These are phyloP conservation scores for Fusarium sulawesiense DNA, from an alignment of 2,329 filamentous ascomycete species.

Conservation along the genomic window DNA sequence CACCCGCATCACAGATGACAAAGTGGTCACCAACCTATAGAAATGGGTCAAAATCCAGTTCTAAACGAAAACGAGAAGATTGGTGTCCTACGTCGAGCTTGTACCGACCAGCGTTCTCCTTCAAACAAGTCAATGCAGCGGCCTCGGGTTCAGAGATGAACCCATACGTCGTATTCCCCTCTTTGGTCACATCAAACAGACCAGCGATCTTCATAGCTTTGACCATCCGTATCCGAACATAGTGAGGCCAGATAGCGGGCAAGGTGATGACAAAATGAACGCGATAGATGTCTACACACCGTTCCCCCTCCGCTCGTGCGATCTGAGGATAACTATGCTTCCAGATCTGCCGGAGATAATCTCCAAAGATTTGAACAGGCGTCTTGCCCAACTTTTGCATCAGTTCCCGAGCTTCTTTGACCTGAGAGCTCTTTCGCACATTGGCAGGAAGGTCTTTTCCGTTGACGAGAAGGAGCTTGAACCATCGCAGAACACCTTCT, in stretches of 20 bases:
- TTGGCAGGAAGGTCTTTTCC: constrained; percentile 48
- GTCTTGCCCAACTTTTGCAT: constrained; percentile 37
- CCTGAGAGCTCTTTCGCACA: constrained; percentile 40
- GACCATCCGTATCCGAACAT: constrained; percentile 53
- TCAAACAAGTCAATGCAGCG: constrained; percentile 55
- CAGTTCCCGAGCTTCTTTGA: constrained; percentile 24
- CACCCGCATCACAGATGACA: constrained; percentile 54
- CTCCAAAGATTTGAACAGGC: constrained; percentile 47
- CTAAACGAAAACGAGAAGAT: background rate
- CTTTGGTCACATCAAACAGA: constrained; percentile 46
- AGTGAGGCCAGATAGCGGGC: constrained; percentile 59
- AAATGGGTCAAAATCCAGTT: background rate
- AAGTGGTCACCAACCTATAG: constrained; percentile 43
- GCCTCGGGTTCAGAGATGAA: constrained; percentile 61
- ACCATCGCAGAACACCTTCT: constrained; percentile 50
- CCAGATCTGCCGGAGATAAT: constrained; percentile 53
- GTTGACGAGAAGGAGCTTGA: constrained; percentile 57
- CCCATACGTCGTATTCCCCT: constrained; percentile 47
- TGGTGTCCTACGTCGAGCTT: constrained; percentile 37
- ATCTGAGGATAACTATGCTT: constrained; percentile 46
- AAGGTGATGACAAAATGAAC: constrained; percentile 57
- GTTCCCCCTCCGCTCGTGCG: constrained; percentile 35
- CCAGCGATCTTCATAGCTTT: constrained; percentile 52
- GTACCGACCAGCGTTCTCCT: constrained; percentile 41
- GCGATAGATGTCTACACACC: constrained; percentile 38